Percentiles rank a stretch among this genome's conserved stretches.
phyloP scores from a whole-genome alignment of 305 asterid genomes.

The Rubia balearica region DNA sequence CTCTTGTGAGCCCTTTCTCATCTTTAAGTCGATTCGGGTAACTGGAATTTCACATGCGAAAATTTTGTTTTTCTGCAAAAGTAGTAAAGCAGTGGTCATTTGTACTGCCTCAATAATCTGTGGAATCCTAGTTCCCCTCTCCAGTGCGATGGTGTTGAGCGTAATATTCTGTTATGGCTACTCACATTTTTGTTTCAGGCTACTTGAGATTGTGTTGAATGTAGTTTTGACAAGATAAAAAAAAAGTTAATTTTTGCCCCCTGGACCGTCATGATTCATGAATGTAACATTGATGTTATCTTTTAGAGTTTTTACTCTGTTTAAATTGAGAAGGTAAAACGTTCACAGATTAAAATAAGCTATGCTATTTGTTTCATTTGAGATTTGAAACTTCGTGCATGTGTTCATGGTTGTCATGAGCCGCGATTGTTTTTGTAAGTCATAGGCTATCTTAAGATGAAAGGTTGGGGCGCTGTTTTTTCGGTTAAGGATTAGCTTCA shows the following conservation, averaged over 20 bases:
- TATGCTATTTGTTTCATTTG: too few relatives aligned
- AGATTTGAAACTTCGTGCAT: too few relatives aligned
- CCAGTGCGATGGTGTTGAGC: slow-evolving; percentile 10
- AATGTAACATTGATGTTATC: neutral
- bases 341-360: too few relatives aligned
- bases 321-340: too few relatives aligned
- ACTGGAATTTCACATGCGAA: slow-evolving; percentile 18
- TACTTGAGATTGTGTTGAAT: slow-evolving; percentile 9
- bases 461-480: neutral
- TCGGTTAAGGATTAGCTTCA: too few relatives aligned
- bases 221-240: slow-evolving; percentile 9
- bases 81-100: slow-evolving; percentile 28
- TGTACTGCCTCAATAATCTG: slow-evolving; percentile 30
- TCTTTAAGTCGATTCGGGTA: slow-evolving; percentile 17
- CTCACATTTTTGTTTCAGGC: slow-evolving; percentile 2
- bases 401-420: neutral
- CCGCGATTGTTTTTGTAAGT: neutral
- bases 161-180: slow-evolving; percentile 14
- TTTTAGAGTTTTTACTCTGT: neutral
- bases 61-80: slow-evolving; percentile 28
- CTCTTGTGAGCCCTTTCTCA: slow-evolving; percentile 12
- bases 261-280: neutral
- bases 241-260: neutral
- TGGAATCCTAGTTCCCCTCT: slow-evolving; percentile 18
- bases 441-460: neutral